Evolutionary conservation across 148 eudicot genomes (phyloP).

Genomic region (Rhododendron vialii): DNA sequence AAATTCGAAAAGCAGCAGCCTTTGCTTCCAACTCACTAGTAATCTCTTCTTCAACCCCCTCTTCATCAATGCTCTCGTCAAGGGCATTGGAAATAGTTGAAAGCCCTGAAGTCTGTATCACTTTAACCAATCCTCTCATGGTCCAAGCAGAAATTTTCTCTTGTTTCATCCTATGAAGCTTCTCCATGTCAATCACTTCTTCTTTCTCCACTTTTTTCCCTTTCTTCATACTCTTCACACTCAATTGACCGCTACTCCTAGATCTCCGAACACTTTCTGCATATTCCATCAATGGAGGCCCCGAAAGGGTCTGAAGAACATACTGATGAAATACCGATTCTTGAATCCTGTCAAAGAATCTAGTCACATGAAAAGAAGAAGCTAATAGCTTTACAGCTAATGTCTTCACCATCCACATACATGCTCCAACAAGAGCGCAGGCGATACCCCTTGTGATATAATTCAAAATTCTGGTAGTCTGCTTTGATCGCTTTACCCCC

Average conservation of each 20-base stretch:
- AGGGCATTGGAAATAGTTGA: slow-evolving; percentile 58
- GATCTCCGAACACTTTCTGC: slow-evolving; percentile 20
- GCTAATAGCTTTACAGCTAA: slow-evolving; percentile 61
- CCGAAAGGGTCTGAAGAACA: slow-evolving; percentile 75
- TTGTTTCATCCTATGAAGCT: slow-evolving; percentile 66
- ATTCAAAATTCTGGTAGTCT: slow-evolving; percentile 34
- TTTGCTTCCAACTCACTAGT: slow-evolving; percentile 78
- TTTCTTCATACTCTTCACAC: slow-evolving; percentile 36
- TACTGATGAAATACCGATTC: slow-evolving; percentile 75
- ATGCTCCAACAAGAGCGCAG: slow-evolving; percentile 66
- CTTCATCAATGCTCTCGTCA: slow-evolving; percentile 46
- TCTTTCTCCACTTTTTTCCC: slow-evolving; percentile 39
- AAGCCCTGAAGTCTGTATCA: slow-evolving; percentile 51
- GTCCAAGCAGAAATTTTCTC: slow-evolving; percentile 88
- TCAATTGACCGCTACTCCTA: slow-evolving; percentile 42
- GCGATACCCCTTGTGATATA: slow-evolving; percentile 65
- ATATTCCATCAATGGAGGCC: slow-evolving; percentile 41
- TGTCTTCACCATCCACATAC: slow-evolving; percentile 71
- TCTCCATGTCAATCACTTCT: slow-evolving; percentile 66
- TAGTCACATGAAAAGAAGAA: slow-evolving; percentile 64
- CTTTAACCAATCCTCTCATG: slow-evolving; percentile 64
- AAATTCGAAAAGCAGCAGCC: slow-evolving; percentile 53
- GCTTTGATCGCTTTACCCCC: slow-evolving; percentile 41
- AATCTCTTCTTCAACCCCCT: slow-evolving; percentile 43
- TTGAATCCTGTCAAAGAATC: slow-evolving; percentile 87